Evolutionary conservation across 805 yeast genomes (phyloP).

Genomic region (Sugiyamaella qingdaonensis): DNA sequence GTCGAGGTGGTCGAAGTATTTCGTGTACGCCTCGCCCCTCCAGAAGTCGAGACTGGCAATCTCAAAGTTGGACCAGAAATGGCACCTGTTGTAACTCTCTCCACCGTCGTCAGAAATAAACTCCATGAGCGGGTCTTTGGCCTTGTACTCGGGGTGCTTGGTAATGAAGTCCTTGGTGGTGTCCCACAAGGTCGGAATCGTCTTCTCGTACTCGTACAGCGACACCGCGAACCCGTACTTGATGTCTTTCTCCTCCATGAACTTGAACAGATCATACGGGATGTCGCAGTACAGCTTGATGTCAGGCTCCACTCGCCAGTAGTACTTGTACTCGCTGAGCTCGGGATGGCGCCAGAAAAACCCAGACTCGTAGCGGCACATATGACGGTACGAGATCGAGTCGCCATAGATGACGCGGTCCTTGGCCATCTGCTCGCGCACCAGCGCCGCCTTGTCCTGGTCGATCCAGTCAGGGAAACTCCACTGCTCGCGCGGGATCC

Average conservation of each 20-base stretch:
- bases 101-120: slow-evolving; percentile 72
- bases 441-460: slow-evolving; percentile 58
- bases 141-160: slow-evolving; percentile 54
- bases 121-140: slow-evolving; percentile 58
- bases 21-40: slow-evolving; percentile 49
- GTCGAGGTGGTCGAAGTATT: slow-evolving; percentile 55
- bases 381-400: slow-evolving; percentile 73
- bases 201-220: slow-evolving; percentile 61
- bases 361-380: slow-evolving; percentile 88
- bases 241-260: slow-evolving; percentile 70
- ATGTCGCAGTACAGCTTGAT: slow-evolving; percentile 71
- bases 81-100: slow-evolving; percentile 73
- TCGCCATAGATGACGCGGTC: slow-evolving; percentile 68
- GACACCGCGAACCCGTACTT: slow-evolving; percentile 75
- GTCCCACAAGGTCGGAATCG: slow-evolving; percentile 76
- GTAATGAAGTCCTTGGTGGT: slow-evolving; percentile 61
- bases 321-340: slow-evolving; percentile 68
- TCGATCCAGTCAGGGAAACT: slow-evolving; percentile 80
- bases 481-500: slow-evolving; percentile 79
- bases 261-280: slow-evolving; percentile 73
- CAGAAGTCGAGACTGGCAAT: slow-evolving; percentile 57
- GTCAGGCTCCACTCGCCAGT: slow-evolving; percentile 92
- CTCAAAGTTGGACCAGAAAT: slow-evolving; percentile 79
- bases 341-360: slow-evolving; percentile 72
- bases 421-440: slow-evolving; percentile 53